Percentiles rank a stretch among this genome's conserved stretches.
Conservation (phyloP, 495 filamentous ascomycete genomes). For the Echria macrotheca region DNA sequence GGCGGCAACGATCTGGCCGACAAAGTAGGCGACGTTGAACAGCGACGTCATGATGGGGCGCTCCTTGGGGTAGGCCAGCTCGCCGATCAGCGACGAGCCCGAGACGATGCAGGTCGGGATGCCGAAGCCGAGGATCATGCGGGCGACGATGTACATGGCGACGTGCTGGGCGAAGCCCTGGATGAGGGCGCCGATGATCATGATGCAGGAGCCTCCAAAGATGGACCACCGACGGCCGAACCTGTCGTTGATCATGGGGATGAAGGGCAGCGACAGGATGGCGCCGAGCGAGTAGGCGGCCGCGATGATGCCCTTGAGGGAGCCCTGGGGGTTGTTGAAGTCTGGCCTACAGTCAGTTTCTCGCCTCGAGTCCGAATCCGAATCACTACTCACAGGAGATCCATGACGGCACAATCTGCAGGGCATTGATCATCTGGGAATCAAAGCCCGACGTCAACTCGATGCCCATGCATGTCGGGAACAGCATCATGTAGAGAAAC, state of each 20-base stretch:
- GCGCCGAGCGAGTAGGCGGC: constrained; percentile 52
- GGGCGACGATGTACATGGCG: constrained; percentile 60
- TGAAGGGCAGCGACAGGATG: constrained; percentile 52
- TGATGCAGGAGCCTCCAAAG: constrained; percentile 51
- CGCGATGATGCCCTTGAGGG: constrained; percentile 40
- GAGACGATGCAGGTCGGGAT: constrained; percentile 61
- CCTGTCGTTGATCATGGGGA: constrained; percentile 53
- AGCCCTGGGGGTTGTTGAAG: constrained; percentile 33
- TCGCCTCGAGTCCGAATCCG: background rate
- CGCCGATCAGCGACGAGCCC: constrained; percentile 58
- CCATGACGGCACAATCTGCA: constrained; percentile 57
- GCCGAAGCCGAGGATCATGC: constrained; percentile 60
- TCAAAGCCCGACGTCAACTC: constrained; percentile 71
- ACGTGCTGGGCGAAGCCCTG: constrained; percentile 40
- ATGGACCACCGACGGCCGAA: constrained; percentile 56
- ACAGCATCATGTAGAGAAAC: constrained; percentile 53
- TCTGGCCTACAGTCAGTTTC: constrained; percentile 17
- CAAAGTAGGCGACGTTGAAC: constrained; percentile 62
- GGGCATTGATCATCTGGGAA: constrained; percentile 64
- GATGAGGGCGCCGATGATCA: constrained; percentile 53
- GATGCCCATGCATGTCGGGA: constrained; percentile 62
- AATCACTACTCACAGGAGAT: constrained; percentile 37
- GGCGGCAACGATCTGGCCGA: constrained; percentile 59
- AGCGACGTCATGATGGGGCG: constrained; percentile 60
- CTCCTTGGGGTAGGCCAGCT: constrained; percentile 62